These are phyloP conservation scores for Trifolium pratense DNA, from an alignment of 306 rosid genomes.

Conservation along the genomic window DNA sequence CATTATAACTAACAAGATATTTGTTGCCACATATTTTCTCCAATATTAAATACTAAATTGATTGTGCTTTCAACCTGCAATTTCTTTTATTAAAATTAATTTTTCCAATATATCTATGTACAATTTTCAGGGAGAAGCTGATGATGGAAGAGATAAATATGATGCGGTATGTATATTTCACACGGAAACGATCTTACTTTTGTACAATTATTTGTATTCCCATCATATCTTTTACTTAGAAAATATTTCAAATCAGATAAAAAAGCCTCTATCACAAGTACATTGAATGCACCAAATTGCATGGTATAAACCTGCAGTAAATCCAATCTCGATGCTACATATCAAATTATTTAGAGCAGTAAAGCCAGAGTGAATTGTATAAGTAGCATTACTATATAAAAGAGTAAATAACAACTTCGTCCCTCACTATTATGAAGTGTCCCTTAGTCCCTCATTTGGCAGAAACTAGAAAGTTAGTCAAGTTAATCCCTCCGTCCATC, in stretches of 20 bases:
- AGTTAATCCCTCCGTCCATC: too few species aligned
- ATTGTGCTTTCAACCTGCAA: background rate
- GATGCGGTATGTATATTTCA: conserved; percentile 69
- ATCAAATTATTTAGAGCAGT: background rate
- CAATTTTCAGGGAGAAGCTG: conserved; percentile 71
- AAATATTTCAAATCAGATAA: background rate
- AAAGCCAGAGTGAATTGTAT: background rate
- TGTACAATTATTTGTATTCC: background rate
- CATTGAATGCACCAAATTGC: too few species aligned
- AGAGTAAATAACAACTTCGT: too few species aligned
- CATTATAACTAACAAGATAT: conserved; percentile 16
- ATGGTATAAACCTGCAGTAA: too few species aligned
- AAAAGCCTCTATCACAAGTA: too few species aligned
- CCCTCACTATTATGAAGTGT: too few species aligned
- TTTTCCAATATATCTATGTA: conserved; percentile 15
- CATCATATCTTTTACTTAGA: background rate
- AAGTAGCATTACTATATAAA: background rate
- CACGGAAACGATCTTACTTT: conserved; percentile 3
- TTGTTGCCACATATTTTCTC: conserved; percentile 15
- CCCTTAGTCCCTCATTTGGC: too few species aligned
- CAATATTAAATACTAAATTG: conserved; percentile 10
- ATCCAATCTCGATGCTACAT: too few species aligned
- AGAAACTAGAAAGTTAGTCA: too few species aligned
- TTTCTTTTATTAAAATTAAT: background rate
- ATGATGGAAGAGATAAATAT: conserved; percentile 63